Evolutionary conservation across 1,284 basidiomycete genomes (phyloP), one percentile per base, ranked within the genome.

Genomic region (Filobasidium uniguttulatum): DNA sequence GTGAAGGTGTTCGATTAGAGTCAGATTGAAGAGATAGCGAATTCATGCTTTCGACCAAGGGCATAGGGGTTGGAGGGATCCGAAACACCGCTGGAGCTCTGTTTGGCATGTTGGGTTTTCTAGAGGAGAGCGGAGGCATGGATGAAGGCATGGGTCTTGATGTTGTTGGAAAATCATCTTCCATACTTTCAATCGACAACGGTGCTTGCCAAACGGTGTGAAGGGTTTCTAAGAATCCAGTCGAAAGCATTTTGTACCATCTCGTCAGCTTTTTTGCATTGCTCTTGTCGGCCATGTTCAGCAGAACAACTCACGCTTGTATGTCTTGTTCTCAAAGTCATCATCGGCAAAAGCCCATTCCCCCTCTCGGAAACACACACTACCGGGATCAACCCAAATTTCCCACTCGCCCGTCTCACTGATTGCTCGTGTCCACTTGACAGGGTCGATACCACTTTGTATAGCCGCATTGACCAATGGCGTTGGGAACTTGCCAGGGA

Each of bases 381-480:
- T 59, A 9, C 68, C 68, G 14, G 68, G 68, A 60, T 70, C 68
- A 48, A 66, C 65, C 67, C 67, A 70, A 6, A 61, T 62, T 52
- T 70, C 63, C 68, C 68, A 70, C 52, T 65, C 60, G 19, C 58
- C 60, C 33, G 50, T 56, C 33, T 51, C 47, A 15, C 57, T 61
- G 44, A 70, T 57, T 2, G 58, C 60, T 35, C 44, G 50, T 23
- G 50, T 51, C 68, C 68, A 70, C 0, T 56, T 43, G 7, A 37
- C 47, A 15, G 53, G 44, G 30, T 66, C 62, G 2, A 70, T 57
- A 1, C 56, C 63, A 14, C 49, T 46, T 15, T 54, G 48, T 12
- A 45, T 47, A 2, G 64, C 66, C 3, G 61, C 63, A 14, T 48
- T 48, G 15, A 48, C 51, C 30, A 70, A 51, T 1, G 58, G 44